A percentile compares a stretch with the other conserved stretches of the same genome.
Evolutionary conservation across 2,329 filamentous ascomycete species (phyloP).

Genomic region (Botryosphaeria dothidea): DNA sequence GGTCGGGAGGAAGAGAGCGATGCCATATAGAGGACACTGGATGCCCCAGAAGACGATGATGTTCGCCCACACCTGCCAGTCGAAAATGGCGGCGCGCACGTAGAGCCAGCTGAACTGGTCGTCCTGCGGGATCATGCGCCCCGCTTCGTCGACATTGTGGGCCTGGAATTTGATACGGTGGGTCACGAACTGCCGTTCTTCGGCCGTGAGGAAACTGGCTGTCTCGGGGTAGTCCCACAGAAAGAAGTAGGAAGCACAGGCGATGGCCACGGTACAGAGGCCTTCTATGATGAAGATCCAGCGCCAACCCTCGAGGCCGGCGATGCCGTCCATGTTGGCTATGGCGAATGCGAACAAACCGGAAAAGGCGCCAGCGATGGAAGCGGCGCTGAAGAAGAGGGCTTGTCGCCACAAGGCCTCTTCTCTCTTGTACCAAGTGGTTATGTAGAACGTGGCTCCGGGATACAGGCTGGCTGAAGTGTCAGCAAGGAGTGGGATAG

Average conservation of each 20-base stretch:
- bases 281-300: conserved; percentile 27
- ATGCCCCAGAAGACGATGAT: conserved; percentile 11
- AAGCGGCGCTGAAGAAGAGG: conserved; percentile 57
- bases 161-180: conserved; percentile 20
- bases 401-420: conserved; percentile 52
- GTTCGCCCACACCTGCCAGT: conserved; percentile 7
- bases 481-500: background rate
- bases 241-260: conserved; percentile 44
- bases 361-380: conserved; percentile 58
- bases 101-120: background rate
- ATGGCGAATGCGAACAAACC: conserved; percentile 57
- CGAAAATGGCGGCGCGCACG: background rate
- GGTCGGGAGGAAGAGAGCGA: conserved; percentile 30
- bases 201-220: conserved; percentile 26
- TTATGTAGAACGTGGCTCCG: conserved; percentile 51
- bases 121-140: conserved; percentile 18
- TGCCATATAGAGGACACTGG: conserved; percentile 36
- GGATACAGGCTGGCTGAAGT: conserved; percentile 26
- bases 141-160: background rate
- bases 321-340: conserved; percentile 58
- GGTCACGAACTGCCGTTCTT: conserved; percentile 31
- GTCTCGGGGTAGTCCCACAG: conserved; percentile 58
- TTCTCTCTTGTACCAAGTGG: conserved; percentile 60
- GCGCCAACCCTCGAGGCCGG: conserved; percentile 37
- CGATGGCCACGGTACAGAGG: conserved; percentile 21